Percentiles rank a stretch among this genome's conserved stretches.
Conservation (phyloP, 2,329 filamentous ascomycete species). For the Fusarium pseudonygamai region DNA sequence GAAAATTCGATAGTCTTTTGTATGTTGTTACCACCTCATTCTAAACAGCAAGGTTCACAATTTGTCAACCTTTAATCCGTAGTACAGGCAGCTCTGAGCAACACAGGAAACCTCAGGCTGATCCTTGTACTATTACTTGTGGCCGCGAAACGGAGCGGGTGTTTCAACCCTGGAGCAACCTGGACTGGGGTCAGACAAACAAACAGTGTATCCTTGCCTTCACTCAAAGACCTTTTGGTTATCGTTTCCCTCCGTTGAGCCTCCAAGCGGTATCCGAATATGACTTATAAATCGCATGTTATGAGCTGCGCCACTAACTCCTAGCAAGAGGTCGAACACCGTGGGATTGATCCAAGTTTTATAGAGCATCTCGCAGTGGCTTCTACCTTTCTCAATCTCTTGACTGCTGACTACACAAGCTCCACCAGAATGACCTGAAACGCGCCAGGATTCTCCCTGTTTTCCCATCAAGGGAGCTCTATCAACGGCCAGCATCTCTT, state of each 20-base stretch:
- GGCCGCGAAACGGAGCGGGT: constrained; percentile 26
- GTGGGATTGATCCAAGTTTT: background rate
- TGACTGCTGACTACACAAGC: background rate
- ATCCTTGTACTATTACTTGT: constrained; percentile 13
- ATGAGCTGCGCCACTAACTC: background rate
- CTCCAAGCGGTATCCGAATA: background rate
- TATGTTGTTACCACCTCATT: background rate
- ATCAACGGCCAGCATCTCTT: background rate
- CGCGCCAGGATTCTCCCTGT: constrained; percentile 17
- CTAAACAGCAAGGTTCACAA: background rate
- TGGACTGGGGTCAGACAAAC: constrained; percentile 13
- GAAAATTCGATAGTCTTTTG: background rate
- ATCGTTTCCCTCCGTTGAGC: background rate
- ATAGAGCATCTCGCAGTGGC: constrained; percentile 8
- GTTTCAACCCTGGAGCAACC: constrained; percentile 35
- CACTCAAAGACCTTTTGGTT: background rate
- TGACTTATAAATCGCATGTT: background rate
- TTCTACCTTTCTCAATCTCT: constrained; percentile 9
- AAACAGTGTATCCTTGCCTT: constrained; percentile 7
- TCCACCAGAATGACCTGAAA: constrained; percentile 23
- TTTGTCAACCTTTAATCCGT: background rate
- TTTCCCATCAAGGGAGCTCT: background rate
- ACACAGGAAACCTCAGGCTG: constrained; percentile 7
- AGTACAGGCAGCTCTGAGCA: background rate
- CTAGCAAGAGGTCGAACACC: constrained; percentile 1